Conservation (phyloP, 1,284 basidiomycete genomes). For the Schizophyllum amplum region DNA sequence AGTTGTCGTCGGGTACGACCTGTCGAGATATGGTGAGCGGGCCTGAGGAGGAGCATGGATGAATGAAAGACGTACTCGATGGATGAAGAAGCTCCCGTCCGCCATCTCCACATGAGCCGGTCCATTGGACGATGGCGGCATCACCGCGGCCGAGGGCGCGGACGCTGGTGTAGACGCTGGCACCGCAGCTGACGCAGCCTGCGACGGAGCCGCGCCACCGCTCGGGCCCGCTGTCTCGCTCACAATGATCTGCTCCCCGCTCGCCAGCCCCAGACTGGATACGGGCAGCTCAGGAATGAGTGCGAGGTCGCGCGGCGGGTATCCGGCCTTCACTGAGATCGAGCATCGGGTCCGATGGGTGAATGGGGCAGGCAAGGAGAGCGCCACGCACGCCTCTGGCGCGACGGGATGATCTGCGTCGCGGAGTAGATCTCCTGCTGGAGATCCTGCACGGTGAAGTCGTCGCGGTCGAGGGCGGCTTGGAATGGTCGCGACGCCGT, state of each 20-base stretch:
- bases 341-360: constrained; percentile 5
- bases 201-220: constrained; percentile 10
- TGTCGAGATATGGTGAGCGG: constrained; percentile 26
- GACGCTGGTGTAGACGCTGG: constrained; percentile 5
- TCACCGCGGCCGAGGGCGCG: constrained; percentile 4
- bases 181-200: constrained; percentile 8
- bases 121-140: constrained; percentile 19
- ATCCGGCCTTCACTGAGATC: constrained; percentile 71
- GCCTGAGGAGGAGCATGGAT: not conserved
- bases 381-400: constrained; percentile 61
- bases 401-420: constrained; percentile 66
- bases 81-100: constrained; percentile 62
- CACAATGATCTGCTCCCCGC: constrained; percentile 82
- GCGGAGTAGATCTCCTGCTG: constrained; percentile 60
- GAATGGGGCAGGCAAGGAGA: constrained; percentile 4
- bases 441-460: constrained; percentile 61
- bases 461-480: constrained; percentile 45
- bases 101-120: constrained; percentile 54
- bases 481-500: constrained; percentile 76
- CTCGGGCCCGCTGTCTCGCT: constrained; percentile 32
- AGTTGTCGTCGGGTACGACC: constrained; percentile 90
- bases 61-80: constrained; percentile 27
- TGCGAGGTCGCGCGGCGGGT: constrained; percentile 70
- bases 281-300: constrained; percentile 65
- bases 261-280: constrained; percentile 65